Evolutionary conservation across 768 basidiomycete genomes (phyloP).

Genomic region (Sarcomyxa edulis): DNA sequence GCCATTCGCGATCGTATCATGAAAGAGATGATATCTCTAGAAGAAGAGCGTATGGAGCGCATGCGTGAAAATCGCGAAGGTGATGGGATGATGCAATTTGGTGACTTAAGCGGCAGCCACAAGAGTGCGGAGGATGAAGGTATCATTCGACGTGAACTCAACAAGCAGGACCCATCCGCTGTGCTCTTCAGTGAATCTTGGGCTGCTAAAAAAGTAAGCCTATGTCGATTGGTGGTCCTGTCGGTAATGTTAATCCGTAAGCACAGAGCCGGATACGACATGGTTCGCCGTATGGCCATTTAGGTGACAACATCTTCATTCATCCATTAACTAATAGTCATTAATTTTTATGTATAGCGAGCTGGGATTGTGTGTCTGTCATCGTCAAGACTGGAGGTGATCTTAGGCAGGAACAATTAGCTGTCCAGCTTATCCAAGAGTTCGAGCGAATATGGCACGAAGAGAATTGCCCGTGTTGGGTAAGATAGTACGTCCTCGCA

Average conservation of each 20-base stretch:
- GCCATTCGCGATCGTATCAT: slow-evolving; percentile 94
- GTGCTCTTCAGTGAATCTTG: slow-evolving; percentile 95
- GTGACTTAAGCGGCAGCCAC: slow-evolving; percentile 41
- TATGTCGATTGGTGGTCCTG: neutral
- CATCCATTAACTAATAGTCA: slow-evolving; percentile 4
- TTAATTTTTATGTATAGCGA: slow-evolving; percentile 34
- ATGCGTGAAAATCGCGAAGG: slow-evolving; percentile 73
- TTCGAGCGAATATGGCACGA: slow-evolving; percentile 95
- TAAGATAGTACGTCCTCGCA: slow-evolving; percentile 64
- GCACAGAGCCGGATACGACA: slow-evolving; percentile 82
- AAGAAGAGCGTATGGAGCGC: slow-evolving; percentile 93
- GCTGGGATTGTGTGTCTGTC: slow-evolving; percentile 89
- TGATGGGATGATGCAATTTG: slow-evolving; percentile 60
- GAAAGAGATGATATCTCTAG: slow-evolving; percentile 96
- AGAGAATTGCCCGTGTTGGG: slow-evolving; percentile 89
- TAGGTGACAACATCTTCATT: slow-evolving; percentile 52
- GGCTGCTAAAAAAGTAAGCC: slow-evolving; percentile 80
- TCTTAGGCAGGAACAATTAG: slow-evolving; percentile 94
- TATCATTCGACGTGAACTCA: slow-evolving; percentile 89
- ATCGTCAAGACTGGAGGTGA: slow-evolving; percentile 99
- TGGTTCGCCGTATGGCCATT: slow-evolving; percentile 92
- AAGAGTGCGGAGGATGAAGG: slow-evolving; percentile 87
- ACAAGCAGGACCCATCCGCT: slow-evolving; percentile 93
- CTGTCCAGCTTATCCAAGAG: slow-evolving; percentile 89
- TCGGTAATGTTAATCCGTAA: neutral